These are phyloP conservation scores for Sporothrix dimorphospora DNA, from an alignment of 2,329 filamentous ascomycete genomes.

Conservation along the genomic window DNA sequence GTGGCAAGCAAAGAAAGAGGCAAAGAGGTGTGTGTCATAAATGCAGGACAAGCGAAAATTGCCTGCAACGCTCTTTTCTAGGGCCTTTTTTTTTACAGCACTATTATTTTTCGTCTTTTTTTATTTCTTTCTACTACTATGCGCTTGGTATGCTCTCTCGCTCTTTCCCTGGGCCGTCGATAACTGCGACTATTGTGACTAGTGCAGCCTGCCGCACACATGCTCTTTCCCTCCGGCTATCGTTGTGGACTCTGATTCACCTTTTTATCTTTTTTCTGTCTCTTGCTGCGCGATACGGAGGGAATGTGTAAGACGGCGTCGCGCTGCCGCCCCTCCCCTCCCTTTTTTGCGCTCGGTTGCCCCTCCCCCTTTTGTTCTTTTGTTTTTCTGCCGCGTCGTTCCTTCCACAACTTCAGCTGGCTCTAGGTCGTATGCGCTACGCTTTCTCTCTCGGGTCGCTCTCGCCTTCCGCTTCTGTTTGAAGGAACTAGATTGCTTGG, in stretches of 20 bases:
- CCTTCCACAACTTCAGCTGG: neutral
- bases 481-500: constrained; percentile 2
- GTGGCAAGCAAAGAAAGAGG: neutral
- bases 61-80: constrained; percentile 28
- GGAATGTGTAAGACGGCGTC: constrained; percentile 3
- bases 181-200: constrained; percentile 17
- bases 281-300: constrained; percentile 8
- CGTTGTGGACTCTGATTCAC: neutral
- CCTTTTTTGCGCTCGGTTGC: constrained; percentile 23
- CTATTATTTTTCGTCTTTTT: constrained; percentile 20
- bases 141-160: constrained; percentile 23
- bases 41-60: constrained; percentile 15
- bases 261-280: neutral
- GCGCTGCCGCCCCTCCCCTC: neutral
- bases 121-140: neutral
- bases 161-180: constrained; percentile 17
- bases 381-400: constrained; percentile 14
- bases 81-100: constrained; percentile 27
- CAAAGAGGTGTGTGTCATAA: constrained; percentile 24
- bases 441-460: neutral
- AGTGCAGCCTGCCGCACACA: constrained; percentile 20
- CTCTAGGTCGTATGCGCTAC: neutral
- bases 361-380: constrained; percentile 17
- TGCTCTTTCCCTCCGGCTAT: neutral
- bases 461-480: constrained; percentile 13